Base-by-base conservation (phyloP, 2,329 filamentous ascomycete genomes). In the Hypoxylon sp. region DNA sequence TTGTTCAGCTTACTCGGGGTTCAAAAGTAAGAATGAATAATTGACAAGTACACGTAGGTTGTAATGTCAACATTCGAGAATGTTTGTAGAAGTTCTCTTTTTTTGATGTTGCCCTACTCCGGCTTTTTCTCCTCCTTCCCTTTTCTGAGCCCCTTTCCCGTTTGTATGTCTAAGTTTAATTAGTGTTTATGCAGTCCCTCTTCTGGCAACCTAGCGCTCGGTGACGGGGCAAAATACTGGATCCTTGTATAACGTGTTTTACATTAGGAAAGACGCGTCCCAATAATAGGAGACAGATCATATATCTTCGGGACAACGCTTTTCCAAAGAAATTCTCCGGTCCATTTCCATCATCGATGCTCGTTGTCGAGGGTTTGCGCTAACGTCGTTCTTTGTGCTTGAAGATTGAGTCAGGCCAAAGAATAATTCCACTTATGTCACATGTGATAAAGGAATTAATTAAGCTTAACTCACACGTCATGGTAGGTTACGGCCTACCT, bases 201-300 rank as follows among this genome's bases (percentile, higher is more conserved):
- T 59, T 32, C 36, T 49, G 36, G 55, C 23, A 41, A 41, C 56
- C 56, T 28, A 56, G 49, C 55, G 56, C 65, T 68, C 61, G 55
- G 68, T 60, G 55, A 64, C 49, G 30, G 49, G 57, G 57, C 45
- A 25, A 58, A 57, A 52, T 63, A 60, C 51, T 63, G 52, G 65
- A 67, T 67, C 67, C 63, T 64, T 67, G 67, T 61, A 63, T 46
- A 67, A 63, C 63, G 59, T 67, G 63, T 66, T 67, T 67, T 63
- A 63, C 63, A 69, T 63, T 50, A 28, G 59, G 59, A 61, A 61
- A 60, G 51, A 67, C 63, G 63, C 67, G 67, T 55, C 56, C 60
- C 53, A 69, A 57, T 65, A 62, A 65, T 55, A 64, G 14, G 23
- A 50, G 51, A 64, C 36, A 34, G 48, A 61, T 63, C 43, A 57